These are phyloP conservation scores for Collybiopsis confluens DNA, from an alignment of 768 basidiomycete genomes.

Conservation along the genomic window DNA sequence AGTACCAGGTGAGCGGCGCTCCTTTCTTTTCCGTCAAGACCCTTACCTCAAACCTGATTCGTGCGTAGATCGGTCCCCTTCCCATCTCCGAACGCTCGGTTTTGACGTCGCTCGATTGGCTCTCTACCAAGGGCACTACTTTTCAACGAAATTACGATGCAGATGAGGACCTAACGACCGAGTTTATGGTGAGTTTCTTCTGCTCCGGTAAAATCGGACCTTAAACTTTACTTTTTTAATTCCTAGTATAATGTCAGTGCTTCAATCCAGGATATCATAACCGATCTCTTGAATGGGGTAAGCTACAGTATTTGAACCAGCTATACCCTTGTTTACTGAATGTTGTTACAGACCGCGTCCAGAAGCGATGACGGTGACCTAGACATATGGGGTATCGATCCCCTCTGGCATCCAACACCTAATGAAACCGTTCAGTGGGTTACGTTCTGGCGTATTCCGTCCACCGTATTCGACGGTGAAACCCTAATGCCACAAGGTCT, in stretches of 20 bases:
- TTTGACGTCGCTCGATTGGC: constrained; percentile 16
- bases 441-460: constrained; percentile 18
- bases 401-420: constrained; percentile 16
- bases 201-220: constrained; percentile 7
- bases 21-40: background rate
- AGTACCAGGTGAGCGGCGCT: background rate
- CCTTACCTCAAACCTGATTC: background rate
- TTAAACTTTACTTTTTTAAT: constrained; percentile 4
- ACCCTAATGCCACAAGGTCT: constrained; percentile 20
- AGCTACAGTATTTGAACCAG: background rate
- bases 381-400: constrained; percentile 20
- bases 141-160: constrained; percentile 16
- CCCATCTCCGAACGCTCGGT: constrained; percentile 14
- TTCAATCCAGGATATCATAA: constrained; percentile 18
- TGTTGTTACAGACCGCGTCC: constrained; percentile 12
- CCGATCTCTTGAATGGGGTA: constrained; percentile 18
- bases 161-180: constrained; percentile 8
- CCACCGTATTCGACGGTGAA: constrained; percentile 12
- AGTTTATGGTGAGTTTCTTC: constrained; percentile 9
- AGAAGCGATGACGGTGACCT: constrained; percentile 17
- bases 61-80: constrained; percentile 15
- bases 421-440: constrained; percentile 16
- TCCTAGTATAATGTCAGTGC: constrained; percentile 5
- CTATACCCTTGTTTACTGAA: background rate
- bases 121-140: constrained; percentile 16